Conservation (phyloP, 306 rosid genomes). For the Carpinus viminea region DNA sequence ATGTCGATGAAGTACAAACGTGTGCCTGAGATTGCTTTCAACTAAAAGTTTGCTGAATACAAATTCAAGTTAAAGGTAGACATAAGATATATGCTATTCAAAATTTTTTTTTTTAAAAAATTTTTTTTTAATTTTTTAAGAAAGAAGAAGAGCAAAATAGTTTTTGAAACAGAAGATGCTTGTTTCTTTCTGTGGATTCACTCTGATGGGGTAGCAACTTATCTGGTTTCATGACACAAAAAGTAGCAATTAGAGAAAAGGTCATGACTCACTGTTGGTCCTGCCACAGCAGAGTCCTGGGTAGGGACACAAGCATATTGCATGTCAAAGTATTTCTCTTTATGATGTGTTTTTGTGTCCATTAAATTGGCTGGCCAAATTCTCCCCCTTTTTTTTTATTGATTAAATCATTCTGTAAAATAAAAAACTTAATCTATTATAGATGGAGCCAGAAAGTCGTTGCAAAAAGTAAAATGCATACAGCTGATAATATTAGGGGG, state of each 20-base stretch:
- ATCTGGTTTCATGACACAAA: not conserved
- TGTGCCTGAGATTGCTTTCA: not conserved
- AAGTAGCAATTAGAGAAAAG: not conserved
- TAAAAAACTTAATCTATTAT: not conserved
- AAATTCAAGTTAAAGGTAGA: not conserved
- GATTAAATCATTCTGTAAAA: not conserved
- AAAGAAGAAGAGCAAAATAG: not conserved
- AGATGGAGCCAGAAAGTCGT: not conserved
- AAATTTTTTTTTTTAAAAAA: no score
- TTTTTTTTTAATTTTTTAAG: no score
- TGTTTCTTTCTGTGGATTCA: no score
- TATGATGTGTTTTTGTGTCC: not conserved
- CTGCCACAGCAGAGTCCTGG: not conserved
- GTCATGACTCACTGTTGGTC: not conserved
- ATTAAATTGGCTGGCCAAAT: not conserved
- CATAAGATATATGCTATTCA: not conserved
- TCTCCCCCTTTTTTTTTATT: not conserved
- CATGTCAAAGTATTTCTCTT: not conserved
- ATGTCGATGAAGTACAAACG: not conserved
- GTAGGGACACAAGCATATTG: not conserved
- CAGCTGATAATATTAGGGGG: not conserved
- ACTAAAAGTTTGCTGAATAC: not conserved
- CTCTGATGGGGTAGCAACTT: not conserved
- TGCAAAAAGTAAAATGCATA: not conserved
- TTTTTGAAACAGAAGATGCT: not conserved